Evolutionary conservation across 2,329 filamentous ascomycete species (phyloP), one percentile per base, ranked within the genome.

Genomic region (Penicillium verrucosum): DNA sequence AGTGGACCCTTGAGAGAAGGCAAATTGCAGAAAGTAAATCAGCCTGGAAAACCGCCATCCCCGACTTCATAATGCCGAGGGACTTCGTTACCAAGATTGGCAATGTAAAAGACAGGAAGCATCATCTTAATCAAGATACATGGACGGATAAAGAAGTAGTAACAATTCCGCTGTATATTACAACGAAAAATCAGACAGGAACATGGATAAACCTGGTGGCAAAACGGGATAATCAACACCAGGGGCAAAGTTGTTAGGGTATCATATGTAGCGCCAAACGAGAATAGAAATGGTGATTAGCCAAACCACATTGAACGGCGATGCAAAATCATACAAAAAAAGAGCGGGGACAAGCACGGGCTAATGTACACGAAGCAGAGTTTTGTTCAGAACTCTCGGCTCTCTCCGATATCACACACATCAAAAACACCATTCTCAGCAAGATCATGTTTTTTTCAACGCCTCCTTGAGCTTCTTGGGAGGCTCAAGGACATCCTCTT

Each of bases 401-500:
- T 92, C 77, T 93, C 90, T 0, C 91, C 90, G 77, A 97, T 89
- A 64, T 90, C 86, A 68, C 90, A 93, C 1, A 89, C 82, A 68
- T 92, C 91, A 77, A 94, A 95, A 0, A 89, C 78, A 0, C 90
- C 90, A 44, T 80, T 83, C 73, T 92, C 88, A 0, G 82, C 78
- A 1, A 95, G 70, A 0, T 84, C 85, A 65, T 86, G 86, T 66
- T 81, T 82, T 82, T 65, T 78, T 82, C 70, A 96, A 74, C 2
- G 92, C 92, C 70, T 89, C 80, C 72, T 81, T 87, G 59, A 97
- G 76, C 70, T 89, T 75, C 71, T 73, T 77, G 1, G 92, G 91
- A 44, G 93, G 93, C 76, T 96, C 92, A 55, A 92, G 72, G 1
- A 96, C 88, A 57, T 92, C 89, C 74, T 97, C 93, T 58, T 85